phyloP scores from a whole-genome alignment of 2,329 filamentous ascomycete species.

The Aspergillus pseudotamarii region DNA sequence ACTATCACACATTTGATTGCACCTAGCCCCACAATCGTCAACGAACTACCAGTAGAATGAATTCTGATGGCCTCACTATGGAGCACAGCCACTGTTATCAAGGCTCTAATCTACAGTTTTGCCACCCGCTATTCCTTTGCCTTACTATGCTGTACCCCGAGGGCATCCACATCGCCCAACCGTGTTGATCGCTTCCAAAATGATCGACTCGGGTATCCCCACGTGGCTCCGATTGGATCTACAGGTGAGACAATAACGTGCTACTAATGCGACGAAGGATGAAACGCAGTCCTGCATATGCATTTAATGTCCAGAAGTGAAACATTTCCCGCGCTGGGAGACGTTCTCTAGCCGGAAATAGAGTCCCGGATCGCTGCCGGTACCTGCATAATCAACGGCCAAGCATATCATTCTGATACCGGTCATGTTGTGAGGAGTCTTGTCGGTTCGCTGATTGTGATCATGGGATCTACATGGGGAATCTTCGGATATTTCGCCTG shows the following conservation, averaged over 20 bases:
- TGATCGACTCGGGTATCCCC: not conserved
- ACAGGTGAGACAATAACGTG: not conserved
- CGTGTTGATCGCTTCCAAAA: not conserved
- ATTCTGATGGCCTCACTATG: too few species aligned
- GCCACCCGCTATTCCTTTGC: not conserved
- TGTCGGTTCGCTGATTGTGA: not conserved
- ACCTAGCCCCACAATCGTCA: not conserved
- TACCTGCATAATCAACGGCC: not conserved
- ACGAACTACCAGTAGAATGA: not conserved
- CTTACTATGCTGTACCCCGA: not conserved
- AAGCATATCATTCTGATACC: not conserved
- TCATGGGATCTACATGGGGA: not conserved
- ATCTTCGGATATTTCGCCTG: not conserved
- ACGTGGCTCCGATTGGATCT: not conserved
- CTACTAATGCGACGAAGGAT: not conserved
- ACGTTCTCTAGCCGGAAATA: not conserved
- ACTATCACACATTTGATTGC: not conserved
- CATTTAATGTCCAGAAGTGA: not conserved
- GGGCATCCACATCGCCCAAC: not conserved
- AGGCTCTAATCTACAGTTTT: not conserved
- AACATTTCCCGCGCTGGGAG: not conserved
- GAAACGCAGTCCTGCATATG: not conserved
- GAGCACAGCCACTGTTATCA: not conserved
- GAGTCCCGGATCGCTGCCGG: not conserved
- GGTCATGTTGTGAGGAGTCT: not conserved